phyloP scores from a whole-genome alignment of 164 flowering plant species.

The Vitis riparia region DNA sequence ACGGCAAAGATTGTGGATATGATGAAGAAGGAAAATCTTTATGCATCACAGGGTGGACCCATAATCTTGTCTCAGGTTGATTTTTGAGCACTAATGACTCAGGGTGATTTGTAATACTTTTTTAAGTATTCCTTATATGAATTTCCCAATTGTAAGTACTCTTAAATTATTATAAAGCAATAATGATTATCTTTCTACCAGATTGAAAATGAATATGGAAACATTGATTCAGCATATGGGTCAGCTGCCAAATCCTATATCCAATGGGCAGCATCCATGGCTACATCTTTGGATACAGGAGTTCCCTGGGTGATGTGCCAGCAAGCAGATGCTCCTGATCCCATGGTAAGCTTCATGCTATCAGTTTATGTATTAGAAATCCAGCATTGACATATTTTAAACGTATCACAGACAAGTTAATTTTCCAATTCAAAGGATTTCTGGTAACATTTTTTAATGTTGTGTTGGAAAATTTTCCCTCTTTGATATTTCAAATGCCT shows the following conservation, averaged over 20 bases:
- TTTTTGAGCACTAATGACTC: background rate
- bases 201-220: slow-evolving; percentile 98
- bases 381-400: background rate
- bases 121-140: too few relatives aligned
- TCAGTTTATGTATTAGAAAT: background rate
- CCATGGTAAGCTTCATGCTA: slow-evolving; percentile 59
- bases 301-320: slow-evolving; percentile 99
- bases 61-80: slow-evolving; percentile 93
- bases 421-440: background rate
- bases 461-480: background rate
- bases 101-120: too few relatives aligned
- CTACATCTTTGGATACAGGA: slow-evolving; percentile 80
- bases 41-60: slow-evolving; percentile 99
- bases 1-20: slow-evolving; percentile 81
- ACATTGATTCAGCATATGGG: slow-evolving; percentile 63
- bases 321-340: slow-evolving; percentile 92
- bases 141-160: too few relatives aligned
- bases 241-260: slow-evolving; percentile 72
- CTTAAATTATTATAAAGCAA: too few relatives aligned
- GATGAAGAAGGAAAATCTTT: slow-evolving; percentile 91
- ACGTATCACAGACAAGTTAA: background rate
- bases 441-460: background rate
- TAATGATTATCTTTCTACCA: slow-evolving; percentile 17
- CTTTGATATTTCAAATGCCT: slow-evolving; percentile 1
- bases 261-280: slow-evolving; percentile 92